Evolutionary conservation across 768 basidiomycete genomes (phyloP), one percentile per base, ranked within the genome.

Genomic region (Ramaria sp.): DNA sequence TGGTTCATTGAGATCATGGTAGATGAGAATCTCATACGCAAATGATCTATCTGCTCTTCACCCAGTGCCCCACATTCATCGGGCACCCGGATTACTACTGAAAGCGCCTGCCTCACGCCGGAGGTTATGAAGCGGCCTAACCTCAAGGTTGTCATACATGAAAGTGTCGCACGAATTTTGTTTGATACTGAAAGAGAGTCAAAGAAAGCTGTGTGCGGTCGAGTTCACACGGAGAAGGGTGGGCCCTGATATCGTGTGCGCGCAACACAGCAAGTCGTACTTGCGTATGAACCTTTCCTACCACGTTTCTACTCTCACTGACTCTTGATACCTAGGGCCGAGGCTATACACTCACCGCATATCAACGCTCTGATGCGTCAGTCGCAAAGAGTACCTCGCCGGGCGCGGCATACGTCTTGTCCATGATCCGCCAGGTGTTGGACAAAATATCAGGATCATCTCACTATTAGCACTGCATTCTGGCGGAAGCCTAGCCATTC

Each of bases 401-500:
- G 24, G 19, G 15, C 60, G 54, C 19, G 57, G 52, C 3, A 63
- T 65, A 53, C 52, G 52, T 20, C 51, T 59, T 42, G 70, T 83
- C 19, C 64, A 79, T 5, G 80, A 90, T 61, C 76, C 85, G 1
- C 83, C 86, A 0, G 82, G 82, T 12, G 88, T 93, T n/a, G 91
- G 91, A 17, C 71, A 77, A 11, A 77, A 91, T 66, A 75, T 92
- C 72, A 77, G 45, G 90, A 92, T 64, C 89, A 91, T 63, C 72
- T 76, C 3, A 72, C 75, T 13, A 73, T 86, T 51, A 71, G 76
- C 62, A 53, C 81, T 22, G 72, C 73, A 61, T 74, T 78, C 66
- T 75, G 74, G 60, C 80, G 82, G 59, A 82, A 75, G 59, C 68
- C 67, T 2, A 70, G 74, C 52, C 63, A 69, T 5, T 74, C 77